Percentiles rank a stretch among this genome's conserved stretches.
Evolutionary conservation across 1,284 basidiomycete genomes (phyloP).

Genomic region (Cerioporus squamosus): DNA sequence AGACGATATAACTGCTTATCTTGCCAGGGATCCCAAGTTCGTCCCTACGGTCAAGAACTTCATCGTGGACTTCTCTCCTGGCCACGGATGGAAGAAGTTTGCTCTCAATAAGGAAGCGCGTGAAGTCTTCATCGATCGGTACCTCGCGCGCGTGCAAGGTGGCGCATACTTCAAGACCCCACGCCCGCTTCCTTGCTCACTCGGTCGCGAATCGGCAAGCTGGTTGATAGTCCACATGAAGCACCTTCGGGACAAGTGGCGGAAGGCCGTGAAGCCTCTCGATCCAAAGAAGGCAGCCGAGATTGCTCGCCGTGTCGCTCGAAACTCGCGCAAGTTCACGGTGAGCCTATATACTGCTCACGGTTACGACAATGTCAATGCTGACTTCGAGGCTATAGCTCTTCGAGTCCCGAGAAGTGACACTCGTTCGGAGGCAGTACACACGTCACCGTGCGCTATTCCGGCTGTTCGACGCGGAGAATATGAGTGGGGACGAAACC

Average conservation of each 20-base stretch:
- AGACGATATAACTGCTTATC: too few relatives aligned
- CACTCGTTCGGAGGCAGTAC: neutral
- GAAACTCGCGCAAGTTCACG: too few relatives aligned
- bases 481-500: conserved; percentile 12
- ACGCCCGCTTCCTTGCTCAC: neutral
- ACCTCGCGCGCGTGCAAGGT: neutral
- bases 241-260: neutral
- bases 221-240: conserved; percentile 2
- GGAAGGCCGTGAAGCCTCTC: neutral
- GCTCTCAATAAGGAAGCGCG: neutral
- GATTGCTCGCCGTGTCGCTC: too few relatives aligned
- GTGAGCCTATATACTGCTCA: too few relatives aligned
- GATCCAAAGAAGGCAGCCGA: too few relatives aligned
- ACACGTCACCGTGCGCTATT: neutral
- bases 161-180: neutral
- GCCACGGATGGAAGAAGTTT: neutral
- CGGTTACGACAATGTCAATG: too few relatives aligned
- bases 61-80: neutral
- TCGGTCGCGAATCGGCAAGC: too few relatives aligned
- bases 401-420: too few relatives aligned
- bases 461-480: neutral
- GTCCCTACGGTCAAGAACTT: neutral
- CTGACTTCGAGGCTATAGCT: too few relatives aligned
- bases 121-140: neutral
- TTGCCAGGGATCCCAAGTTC: too few relatives aligned